Evolutionary conservation across 805 yeast genomes (phyloP).

Genomic region (Metschnikowia aberdeeniae): DNA sequence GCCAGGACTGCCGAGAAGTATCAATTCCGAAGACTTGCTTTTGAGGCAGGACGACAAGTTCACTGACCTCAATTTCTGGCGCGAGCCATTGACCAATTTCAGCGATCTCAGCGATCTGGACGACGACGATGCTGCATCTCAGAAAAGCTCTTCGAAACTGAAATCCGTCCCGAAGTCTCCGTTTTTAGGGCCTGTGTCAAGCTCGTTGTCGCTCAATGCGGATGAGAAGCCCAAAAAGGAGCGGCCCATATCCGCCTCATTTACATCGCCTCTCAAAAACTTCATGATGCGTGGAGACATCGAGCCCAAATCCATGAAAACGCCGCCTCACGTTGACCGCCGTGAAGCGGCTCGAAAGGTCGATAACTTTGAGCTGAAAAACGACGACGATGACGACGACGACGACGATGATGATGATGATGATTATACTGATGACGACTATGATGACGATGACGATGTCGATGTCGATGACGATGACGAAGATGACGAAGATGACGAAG

Average conservation of each 20-base stretch:
- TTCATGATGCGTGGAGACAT: conserved; percentile 35
- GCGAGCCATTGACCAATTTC: conserved; percentile 68
- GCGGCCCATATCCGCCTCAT: conserved; percentile 35
- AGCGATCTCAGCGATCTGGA: conserved; percentile 57
- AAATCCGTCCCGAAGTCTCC: conserved; percentile 7
- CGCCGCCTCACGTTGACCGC: conserved; percentile 22
- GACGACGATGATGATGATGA: conserved; percentile 14
- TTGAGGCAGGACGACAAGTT: conserved; percentile 53
- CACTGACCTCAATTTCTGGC: conserved; percentile 90
- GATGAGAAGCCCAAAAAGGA: conserved; percentile 14
- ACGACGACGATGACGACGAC: conserved; percentile 16
- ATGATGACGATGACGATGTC: conserved; percentile 5
- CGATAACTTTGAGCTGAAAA: not conserved
- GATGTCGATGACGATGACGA: conserved; percentile 7
- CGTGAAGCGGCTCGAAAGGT: not conserved
- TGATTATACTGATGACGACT: conserved; percentile 4
- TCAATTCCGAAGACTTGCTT: conserved; percentile 22
- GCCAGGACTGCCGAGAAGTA: conserved; percentile 22
- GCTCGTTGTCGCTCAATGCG: conserved; percentile 1
- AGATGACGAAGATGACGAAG: conserved; percentile 11
- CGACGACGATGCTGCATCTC: conserved; percentile 23
- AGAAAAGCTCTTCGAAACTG: conserved; percentile 5
- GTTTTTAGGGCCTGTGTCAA: conserved; percentile 9
- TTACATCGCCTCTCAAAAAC: conserved; percentile 39
- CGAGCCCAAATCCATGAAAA: conserved; percentile 26